These are phyloP conservation scores for Boletus bicolor DNA, from an alignment of 768 basidiomycete species.

Conservation along the genomic window DNA sequence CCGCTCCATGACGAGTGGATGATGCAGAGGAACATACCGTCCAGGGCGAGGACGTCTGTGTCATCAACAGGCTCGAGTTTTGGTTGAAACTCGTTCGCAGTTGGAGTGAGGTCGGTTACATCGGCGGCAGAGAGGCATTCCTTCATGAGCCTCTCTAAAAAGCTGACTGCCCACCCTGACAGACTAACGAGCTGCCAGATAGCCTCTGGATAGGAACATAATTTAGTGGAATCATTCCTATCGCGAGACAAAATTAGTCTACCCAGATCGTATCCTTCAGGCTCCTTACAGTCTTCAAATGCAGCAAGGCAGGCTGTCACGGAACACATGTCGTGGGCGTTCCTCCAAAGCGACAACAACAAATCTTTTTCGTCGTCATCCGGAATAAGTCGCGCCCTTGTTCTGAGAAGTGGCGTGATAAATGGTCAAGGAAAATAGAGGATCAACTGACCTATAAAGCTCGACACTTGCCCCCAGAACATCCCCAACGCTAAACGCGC, in stretches of 20 bases:
- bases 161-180: slow-evolving; percentile 57
- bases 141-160: slow-evolving; percentile 61
- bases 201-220: slow-evolving; percentile 43
- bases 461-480: slow-evolving; percentile 48
- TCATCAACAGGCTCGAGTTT: slow-evolving; percentile 31
- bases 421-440: not conserved
- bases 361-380: slow-evolving; percentile 38
- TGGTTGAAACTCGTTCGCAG: slow-evolving; percentile 10
- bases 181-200: slow-evolving; percentile 71
- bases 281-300: slow-evolving; percentile 65
- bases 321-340: slow-evolving; percentile 67
- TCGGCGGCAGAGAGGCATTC: slow-evolving; percentile 41
- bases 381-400: slow-evolving; percentile 27
- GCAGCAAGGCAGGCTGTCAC: slow-evolving; percentile 56
- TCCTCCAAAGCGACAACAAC: slow-evolving; percentile 50
- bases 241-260: not conserved
- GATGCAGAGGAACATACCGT: slow-evolving; percentile 24
- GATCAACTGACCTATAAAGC: slow-evolving; percentile 30
- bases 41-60: slow-evolving; percentile 17
- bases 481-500: slow-evolving; percentile 43
- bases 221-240: slow-evolving; percentile 4
- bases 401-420: slow-evolving; percentile 25
- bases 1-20: slow-evolving; percentile 40
- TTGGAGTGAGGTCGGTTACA: slow-evolving; percentile 12
- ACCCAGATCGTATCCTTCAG: slow-evolving; percentile 64